A percentile compares a stretch with the other conserved stretches of the same genome.
phyloP scores from a whole-genome alignment of 441 rosid genomes.

The Iberis amara region DNA sequence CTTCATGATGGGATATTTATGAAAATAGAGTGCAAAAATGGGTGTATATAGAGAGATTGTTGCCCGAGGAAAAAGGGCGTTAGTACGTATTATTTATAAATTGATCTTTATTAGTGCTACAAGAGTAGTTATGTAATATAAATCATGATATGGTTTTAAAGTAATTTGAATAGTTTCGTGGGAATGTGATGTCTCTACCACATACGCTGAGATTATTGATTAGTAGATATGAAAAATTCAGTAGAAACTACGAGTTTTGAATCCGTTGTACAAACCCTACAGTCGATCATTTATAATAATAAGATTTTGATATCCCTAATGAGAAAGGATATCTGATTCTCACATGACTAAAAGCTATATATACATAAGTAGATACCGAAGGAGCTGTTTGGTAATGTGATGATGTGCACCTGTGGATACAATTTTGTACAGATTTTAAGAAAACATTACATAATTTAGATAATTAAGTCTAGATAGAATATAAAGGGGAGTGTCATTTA shows the following conservation, averaged over 20 bases:
- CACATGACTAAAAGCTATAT: conserved; percentile 21
- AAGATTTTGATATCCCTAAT: not conserved
- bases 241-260: not conserved
- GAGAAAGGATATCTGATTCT: not conserved
- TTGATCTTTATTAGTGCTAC: no score
- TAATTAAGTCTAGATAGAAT: no score
- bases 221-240: not conserved
- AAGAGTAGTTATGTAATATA: no score
- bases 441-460: no score
- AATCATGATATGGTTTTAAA: not conserved
- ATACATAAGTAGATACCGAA: conserved; percentile 14
- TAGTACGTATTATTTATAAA: no score
- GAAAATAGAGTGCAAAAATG: no score
- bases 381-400: conserved; percentile 5
- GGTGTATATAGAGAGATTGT: no score
- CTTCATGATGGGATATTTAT: no score
- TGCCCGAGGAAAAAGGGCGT: no score
- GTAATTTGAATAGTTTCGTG: not conserved
- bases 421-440: no score
- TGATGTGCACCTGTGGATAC: conserved; percentile 14
- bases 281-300: conserved; percentile 2
- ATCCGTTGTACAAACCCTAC: not conserved
- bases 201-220: no score
- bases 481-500: not conserved
- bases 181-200: not conserved